Base-by-base conservation (phyloP, 2,329 filamentous ascomycete species). In the Exophiala bonariae region DNA sequence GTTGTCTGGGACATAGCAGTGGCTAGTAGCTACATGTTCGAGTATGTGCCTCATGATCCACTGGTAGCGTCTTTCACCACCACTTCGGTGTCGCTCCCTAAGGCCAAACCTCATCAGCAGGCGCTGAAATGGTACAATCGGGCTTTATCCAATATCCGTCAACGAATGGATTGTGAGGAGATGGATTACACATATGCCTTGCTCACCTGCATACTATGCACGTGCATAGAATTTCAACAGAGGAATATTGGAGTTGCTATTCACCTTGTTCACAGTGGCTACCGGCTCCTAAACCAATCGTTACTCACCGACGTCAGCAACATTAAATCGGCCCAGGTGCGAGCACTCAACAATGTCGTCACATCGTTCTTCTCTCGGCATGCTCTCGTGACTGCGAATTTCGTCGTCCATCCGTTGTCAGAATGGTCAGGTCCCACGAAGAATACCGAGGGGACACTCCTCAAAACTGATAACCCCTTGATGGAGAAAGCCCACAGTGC, bases 1-100 rank as follows among this genome's bases (percentile, higher is more conserved):
- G 64, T 65, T 3, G 64, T 70, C 2, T 69, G 67, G 65, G 64
- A 69, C 58, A 63, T 66, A 13, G 63, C 69, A 31, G 63, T 66
- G 22, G 57, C 66, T 3, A 61, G 68, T n/a, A 66, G 66, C 44
- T 56, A 63, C 9, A 48, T 70, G 5, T 66, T 63, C 33, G 67
- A 69, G 30, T 43, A 54, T 40, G 47, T 50, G 2, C 44, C 49
- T 16, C 46, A 51, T 26, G 18, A 16, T 7, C 17, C 28, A 7
- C 28, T 55, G 31, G 16, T 16, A 14, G 32, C 44, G 19, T 30
- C 26, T 14, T 44, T 34, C 18, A 36, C 33, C 3, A 16, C 38
- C 3, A 36, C 28, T 23, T 8, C 26, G 22, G 41, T 22, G 16
- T 17, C 42, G 11, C 13, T 26, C 10, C 26, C 39, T 10, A 33